phyloP scores from a whole-genome alignment of 768 basidiomycete species.

The Mycena epipterygia region DNA sequence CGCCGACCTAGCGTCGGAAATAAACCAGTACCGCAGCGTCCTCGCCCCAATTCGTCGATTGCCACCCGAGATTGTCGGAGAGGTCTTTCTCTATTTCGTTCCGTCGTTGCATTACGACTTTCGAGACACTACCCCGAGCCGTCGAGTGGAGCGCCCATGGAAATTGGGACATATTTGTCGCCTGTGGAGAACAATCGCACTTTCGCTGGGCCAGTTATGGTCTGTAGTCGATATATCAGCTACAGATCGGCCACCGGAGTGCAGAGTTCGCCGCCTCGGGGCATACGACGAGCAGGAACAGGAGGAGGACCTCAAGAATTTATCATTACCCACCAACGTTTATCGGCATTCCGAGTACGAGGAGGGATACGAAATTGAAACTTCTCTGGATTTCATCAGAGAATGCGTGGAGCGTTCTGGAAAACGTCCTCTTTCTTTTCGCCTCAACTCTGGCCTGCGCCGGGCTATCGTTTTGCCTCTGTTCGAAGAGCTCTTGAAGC shows the following conservation, averaged over 20 bases:
- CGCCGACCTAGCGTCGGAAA: neutral
- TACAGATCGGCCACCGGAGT: neutral
- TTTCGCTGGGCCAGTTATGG: constrained; percentile 12
- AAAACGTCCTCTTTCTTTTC: constrained; percentile 15
- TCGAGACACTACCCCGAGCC: neutral
- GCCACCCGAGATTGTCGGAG: constrained; percentile 10
- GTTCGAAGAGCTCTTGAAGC: neutral
- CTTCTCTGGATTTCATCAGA: neutral
- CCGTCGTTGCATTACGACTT: neutral
- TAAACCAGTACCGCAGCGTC: neutral
- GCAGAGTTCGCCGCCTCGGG: neutral
- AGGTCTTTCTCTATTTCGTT: constrained; percentile 25
- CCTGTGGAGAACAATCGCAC: constrained; percentile 2
- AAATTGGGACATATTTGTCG: constrained; percentile 16
- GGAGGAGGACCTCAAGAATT: neutral
- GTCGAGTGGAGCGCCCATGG: neutral
- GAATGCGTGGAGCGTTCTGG: constrained; percentile 1
- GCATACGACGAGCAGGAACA: neutral
- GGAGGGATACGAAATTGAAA: constrained; percentile 8
- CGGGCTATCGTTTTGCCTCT: neutral
- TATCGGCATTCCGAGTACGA: neutral
- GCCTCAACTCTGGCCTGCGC: too few relatives aligned
- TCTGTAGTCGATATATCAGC: neutral
- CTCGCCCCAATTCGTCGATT: constrained; percentile 8
- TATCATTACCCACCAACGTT: too few relatives aligned